Conservation (phyloP, 495 filamentous ascomycete species). For the Aspergillus saccharolyticus region DNA sequence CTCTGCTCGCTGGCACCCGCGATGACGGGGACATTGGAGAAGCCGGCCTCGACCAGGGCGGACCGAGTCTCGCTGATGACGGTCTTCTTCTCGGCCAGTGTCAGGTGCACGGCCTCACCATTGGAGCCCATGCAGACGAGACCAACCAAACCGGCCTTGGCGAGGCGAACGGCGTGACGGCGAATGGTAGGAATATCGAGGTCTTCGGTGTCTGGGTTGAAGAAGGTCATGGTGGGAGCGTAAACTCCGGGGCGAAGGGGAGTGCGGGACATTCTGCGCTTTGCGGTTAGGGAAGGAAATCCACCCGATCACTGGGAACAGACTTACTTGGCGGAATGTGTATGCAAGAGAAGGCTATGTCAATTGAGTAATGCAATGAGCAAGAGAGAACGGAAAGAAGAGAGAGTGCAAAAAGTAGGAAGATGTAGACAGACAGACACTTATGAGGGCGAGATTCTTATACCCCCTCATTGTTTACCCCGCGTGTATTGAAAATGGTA, state of each 20-base stretch:
- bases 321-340: neutral
- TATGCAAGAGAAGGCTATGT: too few species aligned
- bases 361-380: neutral
- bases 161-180: slow-evolving; percentile 75
- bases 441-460: neutral
- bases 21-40: slow-evolving; percentile 70
- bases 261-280: slow-evolving; percentile 28
- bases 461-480: slow-evolving; percentile 5
- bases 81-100: slow-evolving; percentile 65
- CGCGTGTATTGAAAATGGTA: neutral
- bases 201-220: slow-evolving; percentile 74
- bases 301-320: too few species aligned
- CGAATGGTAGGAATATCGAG: slow-evolving; percentile 76
- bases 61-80: slow-evolving; percentile 76
- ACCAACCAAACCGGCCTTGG: slow-evolving; percentile 72
- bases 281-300: neutral
- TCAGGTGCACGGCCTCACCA: slow-evolving; percentile 81
- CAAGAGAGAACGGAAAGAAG: neutral
- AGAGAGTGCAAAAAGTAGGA: neutral
- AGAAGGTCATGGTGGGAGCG: slow-evolving; percentile 88
- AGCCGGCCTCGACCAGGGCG: slow-evolving; percentile 77
- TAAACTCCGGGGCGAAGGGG: slow-evolving; percentile 82
- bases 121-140: slow-evolving; percentile 89
- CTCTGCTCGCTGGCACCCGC: slow-evolving; percentile 75
- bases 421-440: neutral